Evolutionary conservation across 2,329 filamentous ascomycete species (phyloP), one percentile per base, ranked within the genome.

Genomic region (Chalaropsis thielavioides): DNA sequence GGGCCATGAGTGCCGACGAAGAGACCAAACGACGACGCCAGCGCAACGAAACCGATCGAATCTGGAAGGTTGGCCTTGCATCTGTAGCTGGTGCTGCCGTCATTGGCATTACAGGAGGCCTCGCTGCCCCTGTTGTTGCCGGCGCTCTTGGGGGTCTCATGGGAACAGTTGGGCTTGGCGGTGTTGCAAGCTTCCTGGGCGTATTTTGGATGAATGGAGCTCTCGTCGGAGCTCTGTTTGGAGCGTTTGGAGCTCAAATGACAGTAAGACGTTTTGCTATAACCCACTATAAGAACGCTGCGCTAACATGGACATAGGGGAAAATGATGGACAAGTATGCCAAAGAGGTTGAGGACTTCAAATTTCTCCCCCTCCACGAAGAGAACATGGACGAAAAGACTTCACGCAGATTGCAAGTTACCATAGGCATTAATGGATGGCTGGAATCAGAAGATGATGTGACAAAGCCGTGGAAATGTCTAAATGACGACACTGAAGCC

Each of bases 1-100:
- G 76, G 8, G 60, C 62, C 56, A 86, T 95, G 78, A 86, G 85
- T 0, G 89, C 88, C 0, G 88, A 92, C 67, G 83, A 86, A 0
- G 90, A 94, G 72, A 85, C 85, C 0, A 83, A 87, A 71, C 88
- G 88, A 72, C 84, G 87, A 64, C 81, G 81, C 15, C 85, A 92
- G 68, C 82, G 89, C 67, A 88, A 87, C 64, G 84, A 88, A 69
- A 76, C 81, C 8, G 80, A 83, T 22, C 80, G 91, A 8, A 88
- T 88, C 73, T 95, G 90, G 89, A 96, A 96, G 73, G 90, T 96
- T 22, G 90, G 92, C 0, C 79, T 96, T 31, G 92, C 92, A 0
- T 89, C 88, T 8, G 90, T 95, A 0, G 91, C 90, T 0, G 92
- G 92, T 11, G 92, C 92, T 1, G 89, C 89, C 0, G 78, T 96